phyloP scores from a whole-genome alignment of 2,329 filamentous ascomycete genomes.

The Claviceps africana region DNA sequence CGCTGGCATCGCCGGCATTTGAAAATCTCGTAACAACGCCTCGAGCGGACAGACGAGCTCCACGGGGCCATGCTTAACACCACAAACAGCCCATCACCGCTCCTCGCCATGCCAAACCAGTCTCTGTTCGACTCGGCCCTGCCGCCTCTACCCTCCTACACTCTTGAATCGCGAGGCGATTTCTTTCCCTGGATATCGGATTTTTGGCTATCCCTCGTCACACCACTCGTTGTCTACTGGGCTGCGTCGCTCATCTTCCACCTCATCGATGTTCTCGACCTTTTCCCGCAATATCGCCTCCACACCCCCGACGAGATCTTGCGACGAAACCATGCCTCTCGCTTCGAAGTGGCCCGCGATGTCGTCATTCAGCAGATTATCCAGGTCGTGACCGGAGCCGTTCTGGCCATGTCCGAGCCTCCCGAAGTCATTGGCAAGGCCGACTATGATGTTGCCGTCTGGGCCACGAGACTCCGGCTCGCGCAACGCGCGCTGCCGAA shows the following conservation, averaged over 20 bases:
- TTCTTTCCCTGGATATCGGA: slow-evolving; percentile 70
- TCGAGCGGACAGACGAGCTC: background rate
- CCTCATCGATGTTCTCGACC: slow-evolving; percentile 67
- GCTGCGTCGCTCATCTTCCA: slow-evolving; percentile 74
- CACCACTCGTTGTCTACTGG: slow-evolving; percentile 84
- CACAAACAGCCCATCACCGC: slow-evolving; percentile 15
- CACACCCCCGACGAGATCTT: slow-evolving; percentile 88
- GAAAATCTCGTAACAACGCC: too few species aligned
- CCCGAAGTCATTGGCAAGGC: slow-evolving; percentile 63
- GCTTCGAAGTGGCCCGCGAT: slow-evolving; percentile 77
- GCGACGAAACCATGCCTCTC: slow-evolving; percentile 73
- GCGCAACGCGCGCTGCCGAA: slow-evolving; percentile 65
- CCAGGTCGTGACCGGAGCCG: slow-evolving; percentile 58
- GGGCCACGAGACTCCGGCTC: slow-evolving; percentile 70
- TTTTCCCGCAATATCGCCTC: slow-evolving; percentile 81
- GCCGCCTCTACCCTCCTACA: slow-evolving; percentile 76
- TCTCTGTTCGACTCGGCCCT: slow-evolving; percentile 45
- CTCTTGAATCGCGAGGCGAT: slow-evolving; percentile 52
- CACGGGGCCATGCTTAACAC: slow-evolving; percentile 26
- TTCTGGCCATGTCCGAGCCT: slow-evolving; percentile 58
- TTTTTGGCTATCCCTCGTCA: slow-evolving; percentile 59
- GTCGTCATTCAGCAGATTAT: slow-evolving; percentile 86
- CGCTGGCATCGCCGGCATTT: background rate
- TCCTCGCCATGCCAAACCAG: slow-evolving; percentile 34
- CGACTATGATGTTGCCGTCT: slow-evolving; percentile 76